phyloP scores from a whole-genome alignment of 352 stramenopile species.

The Aphanomyces astaci region DNA sequence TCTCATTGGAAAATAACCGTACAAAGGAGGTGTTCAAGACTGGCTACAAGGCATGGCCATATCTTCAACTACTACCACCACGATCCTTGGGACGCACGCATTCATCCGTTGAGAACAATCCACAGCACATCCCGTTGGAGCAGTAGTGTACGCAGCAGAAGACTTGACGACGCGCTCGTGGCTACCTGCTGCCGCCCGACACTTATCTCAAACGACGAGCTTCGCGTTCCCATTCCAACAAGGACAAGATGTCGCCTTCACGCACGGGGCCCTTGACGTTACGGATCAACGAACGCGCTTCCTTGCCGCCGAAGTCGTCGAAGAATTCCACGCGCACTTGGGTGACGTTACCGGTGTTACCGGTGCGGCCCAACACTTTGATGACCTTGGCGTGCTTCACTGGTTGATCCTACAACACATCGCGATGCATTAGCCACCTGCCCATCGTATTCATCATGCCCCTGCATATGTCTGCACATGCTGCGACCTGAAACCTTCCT shows the following conservation, averaged over 20 bases:
- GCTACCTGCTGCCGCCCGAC: slow-evolving; percentile 1
- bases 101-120: too few relatives aligned
- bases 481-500: too few relatives aligned
- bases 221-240: slow-evolving; percentile 99
- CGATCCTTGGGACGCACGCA: background rate
- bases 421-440: background rate
- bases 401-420: slow-evolving; percentile 25
- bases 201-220: slow-evolving; percentile 96
- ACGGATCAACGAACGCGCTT: slow-evolving; percentile 98
- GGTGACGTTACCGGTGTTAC: slow-evolving; percentile 99
- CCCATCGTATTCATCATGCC: background rate
- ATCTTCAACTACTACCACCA: background rate
- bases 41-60: background rate
- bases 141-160: too few relatives aligned
- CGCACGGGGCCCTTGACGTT: slow-evolving; percentile 99
- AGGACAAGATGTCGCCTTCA: slow-evolving; percentile 98
- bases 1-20: slow-evolving; percentile 26
- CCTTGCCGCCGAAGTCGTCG: slow-evolving; percentile 71
- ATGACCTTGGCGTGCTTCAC: slow-evolving; percentile 99
- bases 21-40: slow-evolving; percentile 1
- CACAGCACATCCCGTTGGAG: too few relatives aligned
- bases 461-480: too few relatives aligned
- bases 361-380: slow-evolving; percentile 97
- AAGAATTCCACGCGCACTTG: slow-evolving; percentile 99
- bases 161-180: background rate